These are phyloP conservation scores for Dioscorea zingiberensis DNA, from an alignment of 106 monocot species.

Conservation along the genomic window DNA sequence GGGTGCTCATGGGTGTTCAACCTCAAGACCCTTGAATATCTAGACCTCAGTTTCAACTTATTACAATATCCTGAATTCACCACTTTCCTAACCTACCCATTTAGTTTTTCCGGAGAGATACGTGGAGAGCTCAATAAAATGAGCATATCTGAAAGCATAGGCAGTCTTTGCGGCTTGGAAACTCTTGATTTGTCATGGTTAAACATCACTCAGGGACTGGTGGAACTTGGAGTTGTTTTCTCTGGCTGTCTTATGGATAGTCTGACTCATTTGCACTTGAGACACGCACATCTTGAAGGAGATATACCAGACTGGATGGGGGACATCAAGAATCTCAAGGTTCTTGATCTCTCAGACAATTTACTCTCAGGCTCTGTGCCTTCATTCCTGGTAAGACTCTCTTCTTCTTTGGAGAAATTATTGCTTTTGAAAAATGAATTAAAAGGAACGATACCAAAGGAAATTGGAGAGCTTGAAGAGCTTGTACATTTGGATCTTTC, in stretches of 20 bases:
- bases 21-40: no score
- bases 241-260: no score
- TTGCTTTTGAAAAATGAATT: background rate
- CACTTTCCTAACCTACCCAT: no score
- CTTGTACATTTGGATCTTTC: background rate
- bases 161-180: no score
- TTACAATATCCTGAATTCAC: no score
- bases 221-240: no score
- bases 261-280: background rate
- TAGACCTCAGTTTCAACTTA: no score
- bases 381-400: background rate
- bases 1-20: no score
- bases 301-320: background rate
- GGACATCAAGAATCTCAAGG: background rate
- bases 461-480: background rate
- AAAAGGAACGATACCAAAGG: slow-evolving; percentile 2
- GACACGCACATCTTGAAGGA: background rate
- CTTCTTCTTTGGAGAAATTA: background rate
- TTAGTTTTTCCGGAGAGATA: no score
- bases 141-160: no score
- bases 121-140: no score
- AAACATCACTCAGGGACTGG: no score
- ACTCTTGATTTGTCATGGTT: background rate
- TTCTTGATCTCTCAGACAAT: background rate
- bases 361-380: background rate